Evolutionary conservation across 1,284 basidiomycete species (phyloP).

Genomic region (Gomphus bonarii): DNA sequence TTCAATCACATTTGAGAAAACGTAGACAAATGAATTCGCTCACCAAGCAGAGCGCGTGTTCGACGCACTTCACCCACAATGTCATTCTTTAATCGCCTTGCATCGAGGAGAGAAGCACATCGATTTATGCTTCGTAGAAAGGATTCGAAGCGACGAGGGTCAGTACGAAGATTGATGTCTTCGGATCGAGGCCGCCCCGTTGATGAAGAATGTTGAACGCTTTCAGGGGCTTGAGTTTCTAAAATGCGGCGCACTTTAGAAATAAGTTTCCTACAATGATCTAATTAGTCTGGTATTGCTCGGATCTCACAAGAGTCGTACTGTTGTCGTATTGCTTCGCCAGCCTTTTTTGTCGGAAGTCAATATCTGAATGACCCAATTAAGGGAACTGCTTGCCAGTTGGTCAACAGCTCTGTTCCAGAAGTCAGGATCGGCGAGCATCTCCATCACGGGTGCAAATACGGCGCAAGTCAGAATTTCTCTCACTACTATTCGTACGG

Average conservation of each 20-base stretch:
- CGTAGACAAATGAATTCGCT: background rate
- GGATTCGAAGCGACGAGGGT: conserved; percentile 76
- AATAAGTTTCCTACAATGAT: conserved; percentile 53
- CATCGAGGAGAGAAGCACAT: conserved; percentile 77
- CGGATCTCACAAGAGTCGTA: conserved; percentile 27
- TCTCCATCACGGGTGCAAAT: conserved; percentile 81
- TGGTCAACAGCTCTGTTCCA: conserved; percentile 93
- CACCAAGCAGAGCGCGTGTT: conserved; percentile 65
- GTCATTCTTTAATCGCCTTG: conserved; percentile 83
- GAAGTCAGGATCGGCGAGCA: conserved; percentile 90
- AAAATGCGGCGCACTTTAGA: conserved; percentile 76
- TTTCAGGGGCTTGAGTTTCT: conserved; percentile 63
- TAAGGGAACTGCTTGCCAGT: conserved; percentile 43
- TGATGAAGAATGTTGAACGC: conserved; percentile 27
- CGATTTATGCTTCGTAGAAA: conserved; percentile 80
- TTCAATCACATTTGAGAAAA: background rate
- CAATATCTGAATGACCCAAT: conserved; percentile 15
- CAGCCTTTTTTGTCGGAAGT: conserved; percentile 41
- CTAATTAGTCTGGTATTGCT: background rate
- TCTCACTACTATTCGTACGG: conserved; percentile 62
- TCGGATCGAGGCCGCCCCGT: conserved; percentile 38
- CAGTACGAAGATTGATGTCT: conserved; percentile 66
- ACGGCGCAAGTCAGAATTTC: conserved; percentile 82
- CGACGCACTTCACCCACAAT: conserved; percentile 78
- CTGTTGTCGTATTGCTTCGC: conserved; percentile 86